Evolutionary conservation across 106 monocot species (phyloP), one percentile per base, ranked within the genome.

Genomic region (Dioscorea alata): DNA sequence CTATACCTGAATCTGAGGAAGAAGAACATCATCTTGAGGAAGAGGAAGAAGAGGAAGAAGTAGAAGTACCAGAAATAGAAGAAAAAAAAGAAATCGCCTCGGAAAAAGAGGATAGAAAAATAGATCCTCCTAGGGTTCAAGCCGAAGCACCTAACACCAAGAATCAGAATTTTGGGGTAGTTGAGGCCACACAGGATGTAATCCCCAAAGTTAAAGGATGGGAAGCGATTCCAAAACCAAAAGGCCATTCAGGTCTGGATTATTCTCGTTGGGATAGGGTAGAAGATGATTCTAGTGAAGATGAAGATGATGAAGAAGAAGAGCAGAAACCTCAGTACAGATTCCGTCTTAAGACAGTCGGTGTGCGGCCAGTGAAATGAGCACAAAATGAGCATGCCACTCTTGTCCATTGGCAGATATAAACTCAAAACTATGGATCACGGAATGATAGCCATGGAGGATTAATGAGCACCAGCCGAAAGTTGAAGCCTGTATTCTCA

Each of bases 231-330:
- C 78, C 82, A 22, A 92, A 92, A 87, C 97, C 89, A 35, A 92
- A 90, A 79, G 97, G 92, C 24, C 92, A 97, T 70, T 87, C 86
- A 50, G 75, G 83, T 23, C 78, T 97, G 67, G 92, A 97, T 75
- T 97, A 97, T 62, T 97, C 97, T 0, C 76, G 87, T 48, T 97
- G 97, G 97, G 97, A 97, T 63, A 82, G 72, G 51, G 91, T 97
- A 1, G 84, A 84, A 64, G 89, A 78, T 73, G 97, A 79, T 72
- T 97, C 92, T 10, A 92, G 87, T 67, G 97, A 90, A 50, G 88
- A 90, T 0, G 95, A 96, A 28, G 87, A 84, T 76, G 86, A 92
- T 12, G 86, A 73, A 13, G 88, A 88, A 48, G 88, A 86, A 18
- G 64, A 86, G 64, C 65, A 70, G 62, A 70, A 76, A 69, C 92